Evolutionary conservation across 148 eudicot genomes (phyloP).

Genomic region (Chenopodium album): DNA sequence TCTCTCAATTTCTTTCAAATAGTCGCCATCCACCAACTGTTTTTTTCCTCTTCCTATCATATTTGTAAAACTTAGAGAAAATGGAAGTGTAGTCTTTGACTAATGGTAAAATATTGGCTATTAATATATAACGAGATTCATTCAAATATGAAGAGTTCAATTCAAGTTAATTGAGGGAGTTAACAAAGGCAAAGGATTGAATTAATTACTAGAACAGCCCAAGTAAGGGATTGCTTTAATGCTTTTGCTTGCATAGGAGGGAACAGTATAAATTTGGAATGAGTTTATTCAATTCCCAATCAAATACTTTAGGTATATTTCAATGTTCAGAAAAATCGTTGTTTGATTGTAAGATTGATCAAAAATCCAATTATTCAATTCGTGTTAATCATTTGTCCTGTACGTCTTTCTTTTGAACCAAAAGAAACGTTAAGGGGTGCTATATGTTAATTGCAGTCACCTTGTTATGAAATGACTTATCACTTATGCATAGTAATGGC

Average conservation of each 20-base stretch:
- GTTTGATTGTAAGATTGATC: too few relatives aligned
- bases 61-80: not conserved
- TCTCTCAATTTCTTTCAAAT: slow-evolving; percentile 62
- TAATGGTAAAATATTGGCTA: not conserved
- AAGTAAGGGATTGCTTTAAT: slow-evolving; percentile 25
- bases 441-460: too few relatives aligned
- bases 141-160: not conserved
- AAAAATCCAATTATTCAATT: too few relatives aligned
- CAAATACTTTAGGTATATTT: not conserved
- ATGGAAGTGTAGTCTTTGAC: not conserved
- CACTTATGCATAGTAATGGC: too few relatives aligned
- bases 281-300: slow-evolving; percentile 7
- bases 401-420: too few relatives aligned
- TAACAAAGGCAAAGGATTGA: not conserved
- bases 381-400: too few relatives aligned
- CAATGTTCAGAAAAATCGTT: too few relatives aligned
- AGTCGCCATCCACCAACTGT: slow-evolving; percentile 43
- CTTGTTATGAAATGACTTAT: too few relatives aligned
- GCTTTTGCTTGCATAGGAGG: slow-evolving; percentile 16
- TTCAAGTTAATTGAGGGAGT: not conserved
- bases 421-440: too few relatives aligned
- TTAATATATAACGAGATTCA: too few relatives aligned
- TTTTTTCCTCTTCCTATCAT: slow-evolving; percentile 11
- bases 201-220: not conserved
- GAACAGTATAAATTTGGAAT: slow-evolving; percentile 13